Conservation (phyloP, 2,329 filamentous ascomycete genomes). For the Helminthosporium solani region DNA sequence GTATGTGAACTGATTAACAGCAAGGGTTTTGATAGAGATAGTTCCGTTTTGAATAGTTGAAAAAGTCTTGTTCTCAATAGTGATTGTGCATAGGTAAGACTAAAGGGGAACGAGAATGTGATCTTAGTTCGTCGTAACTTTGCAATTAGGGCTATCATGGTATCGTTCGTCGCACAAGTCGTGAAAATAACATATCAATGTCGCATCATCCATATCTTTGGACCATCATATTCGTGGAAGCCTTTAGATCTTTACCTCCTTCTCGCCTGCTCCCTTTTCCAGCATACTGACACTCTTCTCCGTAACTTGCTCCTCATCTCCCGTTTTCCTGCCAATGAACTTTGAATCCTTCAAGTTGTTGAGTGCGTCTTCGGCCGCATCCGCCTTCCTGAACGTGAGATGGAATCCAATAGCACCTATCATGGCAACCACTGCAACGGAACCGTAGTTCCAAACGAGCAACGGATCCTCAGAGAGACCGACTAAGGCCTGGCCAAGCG, state of each 20-base stretch:
- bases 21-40: too few relatives aligned
- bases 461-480: slow-evolving; percentile 35
- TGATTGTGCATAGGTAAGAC: too few relatives aligned
- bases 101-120: too few relatives aligned
- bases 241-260: neutral
- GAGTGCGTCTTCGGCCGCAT: slow-evolving; percentile 22
- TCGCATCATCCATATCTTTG: too few relatives aligned
- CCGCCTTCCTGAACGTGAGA: slow-evolving; percentile 19
- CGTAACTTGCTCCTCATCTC: slow-evolving; percentile 3
- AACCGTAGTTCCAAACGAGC: slow-evolving; percentile 35
- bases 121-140: too few relatives aligned
- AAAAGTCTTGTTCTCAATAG: too few relatives aligned
- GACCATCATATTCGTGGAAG: too few relatives aligned
- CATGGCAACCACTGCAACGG: slow-evolving; percentile 26
- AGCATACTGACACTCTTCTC: neutral
- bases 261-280: slow-evolving; percentile 9
- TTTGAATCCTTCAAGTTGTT: slow-evolving; percentile 17
- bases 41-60: too few relatives aligned
- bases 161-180: too few relatives aligned
- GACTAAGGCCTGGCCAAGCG: slow-evolving; percentile 35
- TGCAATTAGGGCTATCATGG: too few relatives aligned
- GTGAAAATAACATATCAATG: too few relatives aligned
- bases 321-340: slow-evolving; percentile 6
- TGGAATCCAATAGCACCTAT: slow-evolving; percentile 21
- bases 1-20: too few relatives aligned